Percentiles rank a stretch among this genome's conserved stretches.
Conservation (phyloP, 2,329 filamentous ascomycete species). For the Ophiostoma ips region DNA sequence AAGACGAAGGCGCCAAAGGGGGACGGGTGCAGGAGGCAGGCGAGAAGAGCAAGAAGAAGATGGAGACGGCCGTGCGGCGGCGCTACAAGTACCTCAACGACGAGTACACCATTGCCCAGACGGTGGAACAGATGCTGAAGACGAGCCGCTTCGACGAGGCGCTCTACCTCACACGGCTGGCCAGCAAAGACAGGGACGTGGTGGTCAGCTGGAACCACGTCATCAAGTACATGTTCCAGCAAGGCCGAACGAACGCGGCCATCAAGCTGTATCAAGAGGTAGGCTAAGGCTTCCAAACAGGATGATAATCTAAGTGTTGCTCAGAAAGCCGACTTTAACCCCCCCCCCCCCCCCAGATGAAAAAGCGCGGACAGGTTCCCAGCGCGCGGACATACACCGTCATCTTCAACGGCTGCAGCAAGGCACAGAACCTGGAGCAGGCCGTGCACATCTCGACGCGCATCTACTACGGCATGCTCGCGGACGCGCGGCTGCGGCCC, state of each 20-base stretch:
- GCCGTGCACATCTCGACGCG: conserved; percentile 56
- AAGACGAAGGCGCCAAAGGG: neutral
- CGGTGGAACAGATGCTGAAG: conserved; percentile 46
- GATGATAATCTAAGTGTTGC: too few species aligned
- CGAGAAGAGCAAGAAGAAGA: neutral
- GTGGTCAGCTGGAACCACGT: conserved; percentile 80
- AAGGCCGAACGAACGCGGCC: conserved; percentile 46
- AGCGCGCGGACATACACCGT: conserved; percentile 75
- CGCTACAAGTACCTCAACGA: conserved; percentile 41
- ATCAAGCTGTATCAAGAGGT: conserved; percentile 87
- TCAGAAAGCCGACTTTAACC: too few species aligned
- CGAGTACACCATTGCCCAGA: conserved; percentile 56
- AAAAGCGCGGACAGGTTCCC: conserved; percentile 72
- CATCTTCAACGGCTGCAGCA: conserved; percentile 56
- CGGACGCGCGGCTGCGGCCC: conserved; percentile 49
- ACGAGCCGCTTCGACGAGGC: conserved; percentile 53
- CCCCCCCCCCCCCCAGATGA: too few species aligned
- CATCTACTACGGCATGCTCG: conserved; percentile 63
- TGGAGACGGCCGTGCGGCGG: neutral
- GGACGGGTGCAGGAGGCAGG: neutral
- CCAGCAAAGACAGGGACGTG: conserved; percentile 50
- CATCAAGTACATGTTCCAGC: conserved; percentile 54
- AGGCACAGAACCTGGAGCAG: conserved; percentile 41
- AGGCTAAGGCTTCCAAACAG: too few species aligned
- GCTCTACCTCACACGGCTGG: conserved; percentile 49